Base-by-base conservation (phyloP, 257 asterid genomes). In the Jaltomata sinuosa region DNA sequence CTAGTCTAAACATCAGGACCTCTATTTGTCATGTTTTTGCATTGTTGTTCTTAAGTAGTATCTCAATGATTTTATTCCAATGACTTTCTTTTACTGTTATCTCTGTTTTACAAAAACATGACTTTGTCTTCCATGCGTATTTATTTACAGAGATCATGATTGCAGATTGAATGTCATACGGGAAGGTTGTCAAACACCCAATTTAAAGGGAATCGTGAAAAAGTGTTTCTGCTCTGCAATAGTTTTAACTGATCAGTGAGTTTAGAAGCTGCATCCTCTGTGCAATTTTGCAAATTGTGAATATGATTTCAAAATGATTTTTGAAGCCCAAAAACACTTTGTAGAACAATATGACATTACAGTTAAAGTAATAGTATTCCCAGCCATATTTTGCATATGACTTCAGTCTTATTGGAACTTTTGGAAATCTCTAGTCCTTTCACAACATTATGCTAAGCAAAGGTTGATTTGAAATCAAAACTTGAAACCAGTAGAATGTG, bases 111-210 rank as follows among this genome's bases (percentile, higher is more conserved):
- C 45, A 64, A 45, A 74, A 81, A 67, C 25, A 27, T 80, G 71
- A 74, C 80, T n/a, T 83, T 65, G 31, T 72, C 83, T 83, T 71
- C 74, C 31, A 81, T 81, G 49, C 42, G 65, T 79, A 3, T n/a
- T 15, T 42, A 61, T 47, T 49, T 81, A 74, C 91, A 95, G 99
- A 89, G 98, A 78, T 32, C 82, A 21, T 50, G 47, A 84, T 85
- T 88, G 14, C 94, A 94, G 99, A 78, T 94, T 67, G 98, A 96
- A 83, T 84, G 89, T 78, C 93, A 91, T 91, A 88, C 57, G 97
- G 94, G 82, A 85, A 86, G 97, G 97, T 14, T 96, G 98, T 98
- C 82, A 89, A 38, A 77, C 72, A 81, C 87, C 87, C 72, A 87
- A 87, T 52, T 81, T 67, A 90, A 85, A 32, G 45, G 92, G 91